These are phyloP conservation scores for Ceratocystis variospora DNA, from an alignment of 2,329 filamentous ascomycete genomes.

Conservation along the genomic window DNA sequence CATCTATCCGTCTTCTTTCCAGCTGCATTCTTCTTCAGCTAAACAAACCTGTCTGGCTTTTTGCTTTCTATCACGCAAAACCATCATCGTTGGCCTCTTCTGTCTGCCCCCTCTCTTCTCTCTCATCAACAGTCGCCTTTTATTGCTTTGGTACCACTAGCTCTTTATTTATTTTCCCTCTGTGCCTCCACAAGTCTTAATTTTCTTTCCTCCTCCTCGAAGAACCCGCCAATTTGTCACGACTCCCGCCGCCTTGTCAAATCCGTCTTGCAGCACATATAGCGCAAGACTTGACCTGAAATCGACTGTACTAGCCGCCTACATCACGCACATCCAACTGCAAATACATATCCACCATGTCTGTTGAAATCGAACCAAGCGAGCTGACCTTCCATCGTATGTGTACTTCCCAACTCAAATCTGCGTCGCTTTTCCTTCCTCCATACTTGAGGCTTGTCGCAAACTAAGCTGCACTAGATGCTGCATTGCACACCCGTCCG, in stretches of 20 bases:
- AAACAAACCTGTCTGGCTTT: background rate
- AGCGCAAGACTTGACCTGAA: background rate
- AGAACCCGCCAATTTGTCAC: background rate
- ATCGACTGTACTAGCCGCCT: conserved; percentile 11
- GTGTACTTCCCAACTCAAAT: conserved; percentile 27
- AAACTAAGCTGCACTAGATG: background rate
- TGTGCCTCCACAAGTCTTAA: background rate
- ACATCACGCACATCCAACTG: background rate
- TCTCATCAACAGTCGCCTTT: conserved; percentile 15
- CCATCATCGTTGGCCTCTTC: conserved; percentile 15
- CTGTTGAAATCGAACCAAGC: conserved; percentile 78
- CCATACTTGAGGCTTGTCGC: conserved; percentile 5
- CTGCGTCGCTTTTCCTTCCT: conserved; percentile 7
- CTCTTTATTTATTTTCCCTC: conserved; percentile 8
- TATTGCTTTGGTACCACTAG: conserved; percentile 5
- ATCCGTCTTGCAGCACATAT: background rate
- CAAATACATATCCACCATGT: conserved; percentile 48
- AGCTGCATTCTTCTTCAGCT: conserved; percentile 1
- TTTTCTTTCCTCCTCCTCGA: background rate
- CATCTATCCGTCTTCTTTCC: background rate
- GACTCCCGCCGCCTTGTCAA: background rate
- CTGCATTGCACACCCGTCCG: background rate
- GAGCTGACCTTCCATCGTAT: conserved; percentile 90
- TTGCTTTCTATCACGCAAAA: conserved; percentile 1
- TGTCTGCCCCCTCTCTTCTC: conserved; percentile 5